Evolutionary conservation across 2,329 filamentous ascomycete species (phyloP).

Genomic region (Pestalotiopsis fici): DNA sequence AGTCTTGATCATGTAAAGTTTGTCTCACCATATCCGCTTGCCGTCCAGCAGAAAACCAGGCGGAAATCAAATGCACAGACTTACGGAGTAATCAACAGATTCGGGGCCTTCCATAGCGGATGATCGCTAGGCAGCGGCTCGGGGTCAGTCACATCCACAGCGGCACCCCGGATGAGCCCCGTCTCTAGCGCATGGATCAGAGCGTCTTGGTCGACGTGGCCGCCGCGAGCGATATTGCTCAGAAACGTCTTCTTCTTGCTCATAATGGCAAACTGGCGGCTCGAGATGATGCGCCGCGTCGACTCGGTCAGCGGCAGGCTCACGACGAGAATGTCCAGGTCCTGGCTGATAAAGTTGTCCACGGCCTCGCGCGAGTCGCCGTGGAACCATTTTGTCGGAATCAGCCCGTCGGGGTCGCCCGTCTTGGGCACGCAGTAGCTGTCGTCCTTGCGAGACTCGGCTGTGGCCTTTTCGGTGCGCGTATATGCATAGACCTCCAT

Average conservation of each 20-base stretch:
- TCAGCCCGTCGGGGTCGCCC: constrained; percentile 40
- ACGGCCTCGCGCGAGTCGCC: constrained; percentile 32
- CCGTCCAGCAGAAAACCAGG: no score
- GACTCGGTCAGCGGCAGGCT: constrained; percentile 39
- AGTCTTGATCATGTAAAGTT: background rate
- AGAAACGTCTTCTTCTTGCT: constrained; percentile 49
- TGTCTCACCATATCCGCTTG: no score
- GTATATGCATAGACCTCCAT: constrained; percentile 72
- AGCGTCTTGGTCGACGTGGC: constrained; percentile 39
- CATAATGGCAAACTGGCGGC: constrained; percentile 37
- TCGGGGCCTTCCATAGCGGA: constrained; percentile 63
- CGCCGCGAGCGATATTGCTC: constrained; percentile 63
- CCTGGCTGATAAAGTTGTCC: constrained; percentile 39
- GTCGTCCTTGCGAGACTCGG: constrained; percentile 57
- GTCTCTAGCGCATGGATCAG: constrained; percentile 54
- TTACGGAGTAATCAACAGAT: constrained; percentile 53
- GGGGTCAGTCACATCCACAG: constrained; percentile 70
- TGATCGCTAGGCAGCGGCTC: constrained; percentile 65
- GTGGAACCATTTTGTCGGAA: constrained; percentile 43
- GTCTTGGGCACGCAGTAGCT: constrained; percentile 67
- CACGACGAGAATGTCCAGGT: constrained; percentile 43
- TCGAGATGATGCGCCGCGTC: constrained; percentile 41
- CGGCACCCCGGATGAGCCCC: constrained; percentile 51
- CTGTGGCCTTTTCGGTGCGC: constrained; percentile 58
- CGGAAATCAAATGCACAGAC: no score